Evolutionary conservation across 176 grass and related monocot species (phyloP), one percentile per base, ranked within the genome.

Genomic region (Hordeum vulgare): DNA sequence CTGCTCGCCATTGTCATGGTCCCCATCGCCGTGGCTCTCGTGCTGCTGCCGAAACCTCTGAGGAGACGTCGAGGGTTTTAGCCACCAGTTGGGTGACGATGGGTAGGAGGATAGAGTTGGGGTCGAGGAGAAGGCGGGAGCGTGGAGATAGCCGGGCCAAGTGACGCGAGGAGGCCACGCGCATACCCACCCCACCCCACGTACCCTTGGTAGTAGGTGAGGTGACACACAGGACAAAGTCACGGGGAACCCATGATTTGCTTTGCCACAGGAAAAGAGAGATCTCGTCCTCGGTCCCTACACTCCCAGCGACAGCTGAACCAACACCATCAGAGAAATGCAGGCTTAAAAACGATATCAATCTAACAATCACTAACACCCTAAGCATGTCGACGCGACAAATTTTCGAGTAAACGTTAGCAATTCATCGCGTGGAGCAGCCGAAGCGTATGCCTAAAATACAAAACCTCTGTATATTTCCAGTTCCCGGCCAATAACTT

Each of bases 101-200:
- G n/a, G 39, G 61, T 42, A 6, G 5, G 35, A 66, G 33, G 44
- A 61, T 44, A 60, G 24, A 24, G 66, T 79, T 26, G 41, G 51
- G 42, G 63, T 28, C 20, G 74, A 57, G 9, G 74, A 80, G 63
- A 80, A 58, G 36, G 56, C 7, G 47, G 39, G 64, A 78, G 85
- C 90, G 88, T 98, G 96, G 96, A 95, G 65, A 47, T 27, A 76
- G 85, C 21, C 56, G 72, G 83, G 88, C 89, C 96, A 92, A 89
- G 86, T 74, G 71, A 74, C 71, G 25, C 45, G 83, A 67, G 83
- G 75, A 57, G 37, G 60, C 36, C 74, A 83, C 83, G 17, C 79
- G 83, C 78, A 29, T 17, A 7, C 11, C 15, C 36, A 71, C 41
- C 23, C 68, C 39, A 44, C 45, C 45, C 45, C 5, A 20, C n/a